Base-by-base conservation (phyloP, 495 filamentous ascomycete genomes). In the Tuber indicum region DNA sequence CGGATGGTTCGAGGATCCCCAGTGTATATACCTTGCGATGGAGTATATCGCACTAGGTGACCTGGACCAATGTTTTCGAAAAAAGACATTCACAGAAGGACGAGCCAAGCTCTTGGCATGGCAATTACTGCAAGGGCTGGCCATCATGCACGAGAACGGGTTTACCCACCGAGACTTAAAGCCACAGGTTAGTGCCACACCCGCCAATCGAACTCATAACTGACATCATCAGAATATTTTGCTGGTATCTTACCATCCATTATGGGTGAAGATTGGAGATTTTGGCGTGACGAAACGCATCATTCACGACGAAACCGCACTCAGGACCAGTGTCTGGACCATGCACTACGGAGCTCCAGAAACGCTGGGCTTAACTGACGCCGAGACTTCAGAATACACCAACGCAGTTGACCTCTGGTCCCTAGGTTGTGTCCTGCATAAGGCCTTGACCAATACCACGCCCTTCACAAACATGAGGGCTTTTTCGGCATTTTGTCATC, bases 1-100 rank as follows among this genome's bases (percentile, higher is more conserved):
- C n/a, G 74, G 74, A 7, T 75, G 74, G 74, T 75, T 75, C 14
- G 39, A 71, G 66, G 74, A 75, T 43, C 36, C 69, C 12, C 43
- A 70, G 17, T 70, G 41, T 17, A 45, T 52, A 26, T 75, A 75
- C 49, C 58, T 75, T 45, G 74, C 74, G 6, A 75, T 75, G 74
- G 74, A 75, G 42, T 75, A 75, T 39, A 45, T 75, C 16, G 6
- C 69, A 16, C 58, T 49, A 43, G 74, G 10, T 36, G 71, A 36
- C 52, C 71, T 45, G 23, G 44, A 43, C 36, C 42, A 74, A 3
- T 69, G 7, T 6, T 41, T 39, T 21, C 73, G 5, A 26, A 74
- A 66, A 36, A 36, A 17, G 26, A 66, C 12, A 14, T 66, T 66
- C 58, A 7, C 58, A 6, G 58, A 66, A 66, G 58, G 26, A 1